phyloP scores from a whole-genome alignment of 768 basidiomycete genomes.

The Strobilomyces dryophilus region DNA sequence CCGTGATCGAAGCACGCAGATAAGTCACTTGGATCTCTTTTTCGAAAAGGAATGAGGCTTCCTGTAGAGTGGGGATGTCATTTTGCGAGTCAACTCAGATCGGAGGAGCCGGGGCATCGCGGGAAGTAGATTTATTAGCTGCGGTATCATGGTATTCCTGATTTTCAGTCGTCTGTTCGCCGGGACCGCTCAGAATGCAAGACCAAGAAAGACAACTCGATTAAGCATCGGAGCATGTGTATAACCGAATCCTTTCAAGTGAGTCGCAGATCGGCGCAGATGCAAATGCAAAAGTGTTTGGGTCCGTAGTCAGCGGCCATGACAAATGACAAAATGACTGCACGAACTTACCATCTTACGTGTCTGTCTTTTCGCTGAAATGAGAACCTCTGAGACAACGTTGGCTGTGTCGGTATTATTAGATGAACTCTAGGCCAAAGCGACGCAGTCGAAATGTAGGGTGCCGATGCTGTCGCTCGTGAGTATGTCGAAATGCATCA shows the following conservation, averaged over 20 bases:
- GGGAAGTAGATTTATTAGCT: too few relatives aligned
- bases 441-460: constrained; percentile 7
- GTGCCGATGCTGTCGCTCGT: neutral
- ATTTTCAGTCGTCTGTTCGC: too few relatives aligned
- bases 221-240: neutral
- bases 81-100: too few relatives aligned
- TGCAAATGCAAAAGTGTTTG: neutral
- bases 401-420: neutral
- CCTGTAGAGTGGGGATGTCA: constrained; percentile 2
- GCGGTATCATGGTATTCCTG: too few relatives aligned
- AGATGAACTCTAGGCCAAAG: neutral
- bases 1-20: neutral
- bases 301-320: neutral
- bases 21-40: neutral
- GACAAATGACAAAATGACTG: neutral
- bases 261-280: neutral
- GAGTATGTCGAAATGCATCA: neutral
- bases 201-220: neutral
- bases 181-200: neutral
- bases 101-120: too few relatives aligned
- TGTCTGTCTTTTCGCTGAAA: too few relatives aligned
- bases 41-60: constrained; percentile 7
- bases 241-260: neutral
- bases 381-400: neutral
- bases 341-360: too few relatives aligned